Base-by-base conservation (phyloP, 75 land plant species). In the Picea sitchensis region DNA sequence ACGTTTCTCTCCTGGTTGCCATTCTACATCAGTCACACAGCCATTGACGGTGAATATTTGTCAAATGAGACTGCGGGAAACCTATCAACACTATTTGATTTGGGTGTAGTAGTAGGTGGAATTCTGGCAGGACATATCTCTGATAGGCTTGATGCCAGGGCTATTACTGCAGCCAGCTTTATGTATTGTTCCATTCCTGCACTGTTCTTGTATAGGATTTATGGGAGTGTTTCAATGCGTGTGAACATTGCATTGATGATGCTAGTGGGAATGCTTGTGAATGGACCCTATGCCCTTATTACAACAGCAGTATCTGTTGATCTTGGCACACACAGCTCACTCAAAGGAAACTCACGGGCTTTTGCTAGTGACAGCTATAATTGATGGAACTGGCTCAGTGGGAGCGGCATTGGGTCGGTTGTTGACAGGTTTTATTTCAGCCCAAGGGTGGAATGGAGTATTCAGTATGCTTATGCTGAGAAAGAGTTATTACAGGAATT, bases 71-170 rank as follows among this genome's bases (percentile, higher is more conserved):
- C 89, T 15, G 90, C 96, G 4, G 98, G 98, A 17, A 87, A 90
- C 56, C 75, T 96, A 14, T 96, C 97, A 7, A 94, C 99, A 21
- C n/a, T 96, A 17, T 96, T 94, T 79, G 99, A 96, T 74, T 84
- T 92, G 23, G 99, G 99, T 63, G 99, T 96, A 11, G 94, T 96
- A 59, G 75, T 94, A 14, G 99, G 99, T 18, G 99, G 99, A 20
- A 86, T 96, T 30, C 86, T 94, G 13, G 99, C 97, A 0, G 99
- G 99, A 31, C 87, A 96, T 80, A 84, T 96, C 60, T 96, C 97
- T 1, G 99, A 96, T 79, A 85, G 80, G 54, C 78, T 96, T 61
- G 83, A 82, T 75, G 94, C 99, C 18, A 78, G 94, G 65, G 99
- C 97, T 41, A 85, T 93, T 44, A 96, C 99, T n/a, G 94, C 95